Evolutionary conservation across 2,329 filamentous ascomycete genomes (phyloP).

Genomic region (Botrytis paeoniae): DNA sequence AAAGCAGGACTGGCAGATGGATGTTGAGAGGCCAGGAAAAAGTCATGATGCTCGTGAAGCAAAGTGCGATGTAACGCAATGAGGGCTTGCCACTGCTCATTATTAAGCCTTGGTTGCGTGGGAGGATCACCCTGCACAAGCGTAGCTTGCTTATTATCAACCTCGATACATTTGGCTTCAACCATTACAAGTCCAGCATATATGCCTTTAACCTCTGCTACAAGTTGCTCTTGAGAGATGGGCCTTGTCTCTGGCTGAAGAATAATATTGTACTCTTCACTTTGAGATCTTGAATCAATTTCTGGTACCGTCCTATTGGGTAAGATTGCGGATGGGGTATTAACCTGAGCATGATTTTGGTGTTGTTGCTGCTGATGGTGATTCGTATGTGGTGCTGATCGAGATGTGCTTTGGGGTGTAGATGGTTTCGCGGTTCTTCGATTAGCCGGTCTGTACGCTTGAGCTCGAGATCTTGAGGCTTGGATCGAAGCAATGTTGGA

Average conservation of each 20-base stretch:
- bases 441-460: constrained; percentile 23
- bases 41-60: constrained; percentile 79
- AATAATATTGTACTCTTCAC: constrained; percentile 45
- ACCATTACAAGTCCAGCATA: constrained; percentile 84
- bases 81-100: constrained; percentile 79
- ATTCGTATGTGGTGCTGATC: background rate
- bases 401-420: constrained; percentile 16
- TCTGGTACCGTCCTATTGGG: background rate
- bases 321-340: background rate
- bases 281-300: constrained; percentile 54
- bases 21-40: constrained; percentile 84
- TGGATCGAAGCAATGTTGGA: constrained; percentile 34
- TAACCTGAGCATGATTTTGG: constrained; percentile 1
- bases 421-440: constrained; percentile 20
- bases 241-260: constrained; percentile 50
- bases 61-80: constrained; percentile 79
- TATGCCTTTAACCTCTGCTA: constrained; percentile 47
- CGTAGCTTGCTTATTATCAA: constrained; percentile 62
- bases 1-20: constrained; percentile 70
- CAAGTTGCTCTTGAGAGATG: constrained; percentile 35
- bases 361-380: constrained; percentile 11
- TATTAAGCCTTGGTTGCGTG: constrained; percentile 46
- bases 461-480: constrained; percentile 26
- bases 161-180: constrained; percentile 81
- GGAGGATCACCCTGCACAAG: constrained; percentile 48